A percentile compares a stretch with the other conserved stretches of the same genome.
Conservation (phyloP, 2,329 filamentous ascomycete genomes). For the Cladosporium oxysporum region DNA sequence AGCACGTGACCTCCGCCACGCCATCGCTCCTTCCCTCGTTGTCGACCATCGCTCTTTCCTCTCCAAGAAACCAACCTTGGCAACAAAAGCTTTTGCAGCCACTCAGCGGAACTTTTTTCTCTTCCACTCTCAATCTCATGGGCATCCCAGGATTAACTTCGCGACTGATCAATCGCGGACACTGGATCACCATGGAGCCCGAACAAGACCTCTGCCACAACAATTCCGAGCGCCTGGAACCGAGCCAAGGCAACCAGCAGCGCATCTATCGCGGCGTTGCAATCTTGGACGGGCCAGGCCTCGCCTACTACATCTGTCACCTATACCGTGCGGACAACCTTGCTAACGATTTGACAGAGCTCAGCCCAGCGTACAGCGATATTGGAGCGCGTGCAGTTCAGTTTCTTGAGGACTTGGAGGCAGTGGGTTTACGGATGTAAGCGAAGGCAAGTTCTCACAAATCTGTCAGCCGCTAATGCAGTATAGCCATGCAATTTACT, state of each 20-base stretch:
- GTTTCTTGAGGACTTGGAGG: constrained; percentile 64
- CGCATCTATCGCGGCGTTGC: constrained; percentile 32
- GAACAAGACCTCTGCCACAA: not conserved
- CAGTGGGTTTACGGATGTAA: constrained; percentile 64
- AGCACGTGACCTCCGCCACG: not conserved
- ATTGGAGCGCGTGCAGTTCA: constrained; percentile 60
- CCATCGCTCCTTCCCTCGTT: not conserved
- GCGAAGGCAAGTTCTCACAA: constrained; percentile 27
- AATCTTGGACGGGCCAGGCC: constrained; percentile 74
- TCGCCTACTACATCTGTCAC: constrained; percentile 73
- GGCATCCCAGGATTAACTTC: constrained; percentile 17
- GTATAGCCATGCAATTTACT: constrained; percentile 69
- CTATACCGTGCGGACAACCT: constrained; percentile 25
- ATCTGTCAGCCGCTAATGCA: constrained; percentile 20
- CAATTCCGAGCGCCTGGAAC: not conserved
- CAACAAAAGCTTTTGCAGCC: not conserved
- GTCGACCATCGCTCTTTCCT: not conserved
- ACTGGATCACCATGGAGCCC: constrained; percentile 2
- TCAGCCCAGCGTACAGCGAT: constrained; percentile 53
- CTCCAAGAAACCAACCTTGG: not conserved
- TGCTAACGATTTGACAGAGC: not conserved
- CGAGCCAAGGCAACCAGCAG: not conserved
- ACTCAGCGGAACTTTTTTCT: not conserved
- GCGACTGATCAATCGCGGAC: constrained; percentile 16
- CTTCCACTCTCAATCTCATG: not conserved